Evolutionary conservation across 371 early-diverging fungal species (phyloP).

Genomic region (Mycotypha africana): DNA sequence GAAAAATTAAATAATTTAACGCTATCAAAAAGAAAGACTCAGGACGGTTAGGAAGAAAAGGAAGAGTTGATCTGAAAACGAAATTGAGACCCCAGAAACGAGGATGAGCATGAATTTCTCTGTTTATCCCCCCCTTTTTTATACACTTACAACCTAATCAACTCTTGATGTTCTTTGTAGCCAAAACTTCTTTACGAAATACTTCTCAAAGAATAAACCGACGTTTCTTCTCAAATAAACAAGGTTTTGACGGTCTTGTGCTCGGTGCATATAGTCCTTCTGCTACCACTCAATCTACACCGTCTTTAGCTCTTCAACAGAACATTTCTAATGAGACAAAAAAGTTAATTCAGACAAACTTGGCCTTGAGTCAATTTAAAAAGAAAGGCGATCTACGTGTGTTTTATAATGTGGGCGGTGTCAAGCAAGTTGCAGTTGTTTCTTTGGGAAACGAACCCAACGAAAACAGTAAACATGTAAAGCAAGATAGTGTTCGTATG

Average conservation of each 20-base stretch:
- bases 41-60: too few species aligned
- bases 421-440: constrained; percentile 69
- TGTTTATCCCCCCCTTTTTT: neutral
- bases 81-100: neutral
- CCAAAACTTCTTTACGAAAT: too few species aligned
- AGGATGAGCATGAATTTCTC: neutral
- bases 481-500: constrained; percentile 47
- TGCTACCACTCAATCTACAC: neutral
- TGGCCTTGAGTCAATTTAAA: constrained; percentile 43
- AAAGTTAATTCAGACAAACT: constrained; percentile 22
- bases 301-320: constrained; percentile 14
- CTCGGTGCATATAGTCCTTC: constrained; percentile 30
- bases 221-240: constrained; percentile 34
- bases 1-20: too few species aligned
- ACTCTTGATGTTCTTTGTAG: too few species aligned
- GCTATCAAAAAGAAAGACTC: too few species aligned
- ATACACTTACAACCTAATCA: too few species aligned
- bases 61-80: too few species aligned
- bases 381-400: constrained; percentile 52
- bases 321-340: constrained; percentile 26
- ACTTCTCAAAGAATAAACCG: neutral
- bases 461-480: constrained; percentile 13
- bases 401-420: constrained; percentile 49
- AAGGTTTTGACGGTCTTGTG: constrained; percentile 39
- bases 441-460: constrained; percentile 54